phyloP scores from a whole-genome alignment of 1,284 basidiomycete genomes.

The Rhizopogon parksii region DNA sequence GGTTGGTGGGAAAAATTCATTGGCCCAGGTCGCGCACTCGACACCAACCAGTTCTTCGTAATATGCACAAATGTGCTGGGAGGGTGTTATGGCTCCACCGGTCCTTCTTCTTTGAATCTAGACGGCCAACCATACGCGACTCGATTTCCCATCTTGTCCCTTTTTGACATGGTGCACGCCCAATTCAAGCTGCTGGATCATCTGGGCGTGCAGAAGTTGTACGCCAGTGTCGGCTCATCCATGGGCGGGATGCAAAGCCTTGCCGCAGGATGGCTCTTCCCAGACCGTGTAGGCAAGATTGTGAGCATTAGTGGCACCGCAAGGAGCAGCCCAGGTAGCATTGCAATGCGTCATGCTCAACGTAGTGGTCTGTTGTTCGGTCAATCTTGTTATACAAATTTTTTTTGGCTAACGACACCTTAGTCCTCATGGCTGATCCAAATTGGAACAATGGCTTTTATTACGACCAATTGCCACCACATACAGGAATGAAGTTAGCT shows the following conservation, averaged over 20 bases:
- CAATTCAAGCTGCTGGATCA: constrained; percentile 87
- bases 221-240: constrained; percentile 88
- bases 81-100: constrained; percentile 96
- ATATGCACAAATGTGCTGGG: constrained; percentile 97
- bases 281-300: constrained; percentile 81
- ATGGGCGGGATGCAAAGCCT: constrained; percentile 99
- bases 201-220: constrained; percentile 78
- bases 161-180: constrained; percentile 96
- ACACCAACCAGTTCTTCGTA: constrained; percentile 90
- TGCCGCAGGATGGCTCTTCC: constrained; percentile 91
- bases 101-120: constrained; percentile 79
- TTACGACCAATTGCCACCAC: constrained; percentile 90
- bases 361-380: constrained; percentile 65
- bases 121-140: constrained; percentile 80
- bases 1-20: constrained; percentile 99
- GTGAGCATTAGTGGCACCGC: constrained; percentile 95
- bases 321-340: constrained; percentile 82
- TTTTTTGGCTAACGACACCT: constrained; percentile 8
- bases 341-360: constrained; percentile 96
- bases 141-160: constrained; percentile 83
- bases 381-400: background rate
- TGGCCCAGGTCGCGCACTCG: constrained; percentile 88
- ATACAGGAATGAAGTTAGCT: constrained; percentile 97
- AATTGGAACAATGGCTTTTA: constrained; percentile 99
- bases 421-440: constrained; percentile 97